A percentile compares a stretch with the other conserved stretches of the same genome.
Conservation (phyloP, 306 rosid species). For the Medicago arabica region DNA sequence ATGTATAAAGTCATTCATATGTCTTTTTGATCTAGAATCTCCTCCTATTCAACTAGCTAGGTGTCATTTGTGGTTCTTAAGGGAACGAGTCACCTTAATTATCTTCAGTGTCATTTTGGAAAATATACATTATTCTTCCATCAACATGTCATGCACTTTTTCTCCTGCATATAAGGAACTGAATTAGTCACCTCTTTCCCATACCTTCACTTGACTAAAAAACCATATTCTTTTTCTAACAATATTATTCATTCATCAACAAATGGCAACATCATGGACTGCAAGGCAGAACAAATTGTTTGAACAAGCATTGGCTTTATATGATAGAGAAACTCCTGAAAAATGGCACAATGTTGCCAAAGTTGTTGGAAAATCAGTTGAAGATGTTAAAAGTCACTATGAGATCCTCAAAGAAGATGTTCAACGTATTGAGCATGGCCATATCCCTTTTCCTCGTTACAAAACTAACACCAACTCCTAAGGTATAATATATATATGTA, state of each 20-base stretch:
- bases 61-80: slow-evolving; percentile 57
- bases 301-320: slow-evolving; percentile 74
- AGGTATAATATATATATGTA: slow-evolving; percentile 15
- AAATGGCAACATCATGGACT: slow-evolving; percentile 81
- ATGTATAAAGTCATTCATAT: slow-evolving; percentile 21
- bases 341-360: slow-evolving; percentile 83
- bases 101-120: slow-evolving; percentile 50
- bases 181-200: slow-evolving; percentile 43
- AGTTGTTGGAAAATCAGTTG: slow-evolving; percentile 72
- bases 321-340: slow-evolving; percentile 73
- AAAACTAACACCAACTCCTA: slow-evolving; percentile 46
- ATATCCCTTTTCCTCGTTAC: slow-evolving; percentile 73
- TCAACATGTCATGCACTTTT: not conserved
- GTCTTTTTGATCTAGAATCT: slow-evolving; percentile 55
- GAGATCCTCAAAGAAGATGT: slow-evolving; percentile 78
- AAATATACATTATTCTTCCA: slow-evolving; percentile 40
- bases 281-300: slow-evolving; percentile 68
- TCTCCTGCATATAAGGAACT: slow-evolving; percentile 75
- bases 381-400: slow-evolving; percentile 78
- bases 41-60: slow-evolving; percentile 45
- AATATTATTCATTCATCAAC: not conserved
- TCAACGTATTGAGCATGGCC: slow-evolving; percentile 67
- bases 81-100: slow-evolving; percentile 53
- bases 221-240: not conserved
- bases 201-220: slow-evolving; percentile 42